Conservation (phyloP, 148 eudicot genomes). For the Linanthus parryae region DNA sequence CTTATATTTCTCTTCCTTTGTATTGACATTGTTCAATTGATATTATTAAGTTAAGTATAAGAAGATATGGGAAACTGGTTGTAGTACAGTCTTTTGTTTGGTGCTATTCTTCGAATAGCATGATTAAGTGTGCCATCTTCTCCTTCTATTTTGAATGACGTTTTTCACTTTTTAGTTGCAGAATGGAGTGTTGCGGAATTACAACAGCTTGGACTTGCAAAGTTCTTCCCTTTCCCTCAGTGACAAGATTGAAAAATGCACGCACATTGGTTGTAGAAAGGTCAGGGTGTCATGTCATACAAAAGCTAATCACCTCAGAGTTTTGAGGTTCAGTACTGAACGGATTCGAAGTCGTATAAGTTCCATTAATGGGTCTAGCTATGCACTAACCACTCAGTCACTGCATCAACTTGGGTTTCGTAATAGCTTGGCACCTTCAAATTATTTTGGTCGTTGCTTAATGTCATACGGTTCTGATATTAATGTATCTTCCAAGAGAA, state of each 20-base stretch:
- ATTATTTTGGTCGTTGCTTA: slow-evolving; percentile 19
- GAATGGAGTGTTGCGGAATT: slow-evolving; percentile 27
- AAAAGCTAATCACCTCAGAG: slow-evolving; percentile 19
- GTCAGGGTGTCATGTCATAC: slow-evolving; percentile 25
- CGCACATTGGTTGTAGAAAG: slow-evolving; percentile 29
- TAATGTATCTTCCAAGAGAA: slow-evolving; percentile 36
- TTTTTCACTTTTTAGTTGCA: too few relatives aligned
- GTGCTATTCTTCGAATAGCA: too few relatives aligned
- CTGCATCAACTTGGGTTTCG: slow-evolving; percentile 22
- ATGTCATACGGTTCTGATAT: slow-evolving; percentile 19
- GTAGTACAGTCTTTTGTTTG: too few relatives aligned
- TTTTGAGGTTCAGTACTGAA: slow-evolving; percentile 19
- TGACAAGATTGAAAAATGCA: slow-evolving; percentile 23
- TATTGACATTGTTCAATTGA: too few relatives aligned
- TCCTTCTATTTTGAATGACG: too few relatives aligned
- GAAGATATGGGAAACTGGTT: too few relatives aligned
- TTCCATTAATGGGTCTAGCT: slow-evolving; percentile 20
- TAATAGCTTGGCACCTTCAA: slow-evolving; percentile 16
- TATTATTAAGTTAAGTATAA: too few relatives aligned
- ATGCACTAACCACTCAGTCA: slow-evolving; percentile 18
- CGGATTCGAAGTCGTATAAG: slow-evolving; percentile 18
- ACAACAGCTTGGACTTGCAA: slow-evolving; percentile 15
- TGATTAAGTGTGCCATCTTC: too few relatives aligned
- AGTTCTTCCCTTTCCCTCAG: slow-evolving; percentile 15
- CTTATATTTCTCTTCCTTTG: too few relatives aligned